Percentiles rank a stretch among this genome's conserved stretches.
phyloP scores from a whole-genome alignment of 2,329 filamentous ascomycete species.

The Cladophialophora chaetospira region DNA sequence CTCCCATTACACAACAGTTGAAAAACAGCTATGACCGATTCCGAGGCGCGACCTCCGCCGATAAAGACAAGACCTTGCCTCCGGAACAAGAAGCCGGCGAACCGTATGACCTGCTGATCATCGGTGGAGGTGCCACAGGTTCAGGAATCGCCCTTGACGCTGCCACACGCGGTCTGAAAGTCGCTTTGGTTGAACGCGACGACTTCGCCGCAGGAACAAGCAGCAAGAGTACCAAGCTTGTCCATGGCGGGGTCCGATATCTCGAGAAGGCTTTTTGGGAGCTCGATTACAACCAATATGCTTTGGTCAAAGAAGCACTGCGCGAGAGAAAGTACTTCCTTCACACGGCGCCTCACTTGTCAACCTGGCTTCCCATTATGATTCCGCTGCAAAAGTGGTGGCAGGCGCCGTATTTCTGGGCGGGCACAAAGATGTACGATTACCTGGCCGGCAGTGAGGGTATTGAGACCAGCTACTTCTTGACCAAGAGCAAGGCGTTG shows the following conservation, averaged over 20 bases:
- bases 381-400: slow-evolving; percentile 81
- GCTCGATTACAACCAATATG: slow-evolving; percentile 76
- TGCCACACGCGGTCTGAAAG: slow-evolving; percentile 74
- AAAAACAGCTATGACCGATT: slow-evolving; percentile 27
- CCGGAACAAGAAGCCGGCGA: slow-evolving; percentile 46
- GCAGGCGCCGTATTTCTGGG: slow-evolving; percentile 75
- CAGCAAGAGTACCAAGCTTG: slow-evolving; percentile 84
- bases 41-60: slow-evolving; percentile 22
- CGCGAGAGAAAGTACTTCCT: slow-evolving; percentile 82
- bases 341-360: slow-evolving; percentile 79
- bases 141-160: slow-evolving; percentile 80
- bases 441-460: slow-evolving; percentile 82
- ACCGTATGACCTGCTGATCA: slow-evolving; percentile 75
- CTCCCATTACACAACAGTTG: slow-evolving; percentile 26
- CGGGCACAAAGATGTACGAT: slow-evolving; percentile 77
- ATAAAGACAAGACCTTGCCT: slow-evolving; percentile 27
- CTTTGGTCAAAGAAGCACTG: slow-evolving; percentile 77
- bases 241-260: slow-evolving; percentile 82
- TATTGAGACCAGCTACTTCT: slow-evolving; percentile 85
- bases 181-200: slow-evolving; percentile 78
- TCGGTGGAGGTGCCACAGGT: slow-evolving; percentile 78
- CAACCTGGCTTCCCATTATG: slow-evolving; percentile 79
- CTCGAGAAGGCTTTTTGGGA: slow-evolving; percentile 86
- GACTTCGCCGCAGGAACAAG: slow-evolving; percentile 81
- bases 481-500: slow-evolving; percentile 81